These are phyloP conservation scores for Coniosporium apollinis DNA, from an alignment of 495 filamentous ascomycete species.

Conservation along the genomic window DNA sequence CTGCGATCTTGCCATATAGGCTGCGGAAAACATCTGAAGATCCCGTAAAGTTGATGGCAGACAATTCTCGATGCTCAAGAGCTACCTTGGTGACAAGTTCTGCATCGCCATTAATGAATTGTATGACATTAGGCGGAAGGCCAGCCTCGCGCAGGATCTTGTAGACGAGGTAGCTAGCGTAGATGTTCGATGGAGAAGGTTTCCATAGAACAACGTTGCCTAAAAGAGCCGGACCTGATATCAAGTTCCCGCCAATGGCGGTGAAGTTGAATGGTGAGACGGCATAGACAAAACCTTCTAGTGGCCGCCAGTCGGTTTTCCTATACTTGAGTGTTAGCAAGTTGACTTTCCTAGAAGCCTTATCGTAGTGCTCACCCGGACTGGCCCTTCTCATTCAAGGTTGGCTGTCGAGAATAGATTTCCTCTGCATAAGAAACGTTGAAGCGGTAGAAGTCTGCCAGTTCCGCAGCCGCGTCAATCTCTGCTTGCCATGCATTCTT, in stretches of 20 bases:
- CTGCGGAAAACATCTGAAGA: constrained; percentile 67
- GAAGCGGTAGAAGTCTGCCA: constrained; percentile 67
- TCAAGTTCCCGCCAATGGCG: constrained; percentile 62
- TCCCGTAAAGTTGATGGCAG: constrained; percentile 66
- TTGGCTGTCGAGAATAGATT: constrained; percentile 68
- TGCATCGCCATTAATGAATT: constrained; percentile 68
- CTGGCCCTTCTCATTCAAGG: constrained; percentile 44
- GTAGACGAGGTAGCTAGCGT: constrained; percentile 58
- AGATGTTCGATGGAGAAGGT: constrained; percentile 61
- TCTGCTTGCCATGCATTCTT: constrained; percentile 88
- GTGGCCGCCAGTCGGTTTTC: constrained; percentile 61
- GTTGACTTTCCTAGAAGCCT: background rate
- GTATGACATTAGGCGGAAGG: constrained; percentile 61
- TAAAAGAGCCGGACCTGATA: constrained; percentile 29
- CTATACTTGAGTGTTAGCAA: constrained; percentile 18
- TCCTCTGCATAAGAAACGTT: constrained; percentile 81
- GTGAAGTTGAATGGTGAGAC: constrained; percentile 86
- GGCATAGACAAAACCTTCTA: constrained; percentile 80
- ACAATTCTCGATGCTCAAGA: constrained; percentile 52
- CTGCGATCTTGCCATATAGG: constrained; percentile 53
- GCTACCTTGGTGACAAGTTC: constrained; percentile 53
- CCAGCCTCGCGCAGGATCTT: constrained; percentile 80
- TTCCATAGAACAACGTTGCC: constrained; percentile 88
- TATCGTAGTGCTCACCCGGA: too few species aligned
- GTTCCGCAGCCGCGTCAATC: constrained; percentile 73